phyloP scores from a whole-genome alignment of 352 stramenopile genomes.

The Phytophthora palmivora region DNA sequence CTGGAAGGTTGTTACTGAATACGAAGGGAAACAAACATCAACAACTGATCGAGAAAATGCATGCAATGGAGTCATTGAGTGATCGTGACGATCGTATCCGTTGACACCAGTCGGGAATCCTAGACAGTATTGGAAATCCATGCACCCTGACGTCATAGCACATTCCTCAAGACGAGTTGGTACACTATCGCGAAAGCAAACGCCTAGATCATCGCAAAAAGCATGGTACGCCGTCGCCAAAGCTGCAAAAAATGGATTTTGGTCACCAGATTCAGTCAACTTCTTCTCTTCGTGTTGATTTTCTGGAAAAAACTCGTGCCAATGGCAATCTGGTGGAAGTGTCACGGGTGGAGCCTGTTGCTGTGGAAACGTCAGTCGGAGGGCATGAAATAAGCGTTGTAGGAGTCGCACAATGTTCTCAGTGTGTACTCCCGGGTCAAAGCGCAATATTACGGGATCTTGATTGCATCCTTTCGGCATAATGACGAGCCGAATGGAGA shows the following conservation, averaged over 20 bases:
- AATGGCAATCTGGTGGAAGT: slow-evolving; percentile 51
- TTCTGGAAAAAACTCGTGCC: slow-evolving; percentile 59
- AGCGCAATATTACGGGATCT: slow-evolving; percentile 42
- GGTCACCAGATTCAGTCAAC: not conserved
- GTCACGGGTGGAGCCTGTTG: slow-evolving; percentile 41
- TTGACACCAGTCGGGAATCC: slow-evolving; percentile 39
- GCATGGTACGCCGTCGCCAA: slow-evolving; percentile 60
- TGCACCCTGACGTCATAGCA: slow-evolving; percentile 37
- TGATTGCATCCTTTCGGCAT: slow-evolving; percentile 13
- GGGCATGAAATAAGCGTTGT: slow-evolving; percentile 54
- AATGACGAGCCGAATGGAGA: slow-evolving; percentile 46
- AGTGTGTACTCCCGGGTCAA: slow-evolving; percentile 63
- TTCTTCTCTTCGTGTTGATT: slow-evolving; percentile 17
- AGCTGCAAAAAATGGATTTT: slow-evolving; percentile 33
- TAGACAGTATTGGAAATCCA: slow-evolving; percentile 78
- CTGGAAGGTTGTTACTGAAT: slow-evolving; percentile 28
- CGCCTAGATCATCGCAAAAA: slow-evolving; percentile 67
- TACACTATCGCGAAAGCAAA: slow-evolving; percentile 58
- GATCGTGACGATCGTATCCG: slow-evolving; percentile 37
- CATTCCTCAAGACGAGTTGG: slow-evolving; percentile 58
- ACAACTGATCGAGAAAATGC: slow-evolving; percentile 17
- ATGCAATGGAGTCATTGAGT: slow-evolving; percentile 18
- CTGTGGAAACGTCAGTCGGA: slow-evolving; percentile 56
- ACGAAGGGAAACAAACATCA: slow-evolving; percentile 25
- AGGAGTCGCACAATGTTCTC: slow-evolving; percentile 61